These are phyloP conservation scores for Paracamarosporium sp. DNA, from an alignment of 2,329 filamentous ascomycete species.

Conservation along the genomic window DNA sequence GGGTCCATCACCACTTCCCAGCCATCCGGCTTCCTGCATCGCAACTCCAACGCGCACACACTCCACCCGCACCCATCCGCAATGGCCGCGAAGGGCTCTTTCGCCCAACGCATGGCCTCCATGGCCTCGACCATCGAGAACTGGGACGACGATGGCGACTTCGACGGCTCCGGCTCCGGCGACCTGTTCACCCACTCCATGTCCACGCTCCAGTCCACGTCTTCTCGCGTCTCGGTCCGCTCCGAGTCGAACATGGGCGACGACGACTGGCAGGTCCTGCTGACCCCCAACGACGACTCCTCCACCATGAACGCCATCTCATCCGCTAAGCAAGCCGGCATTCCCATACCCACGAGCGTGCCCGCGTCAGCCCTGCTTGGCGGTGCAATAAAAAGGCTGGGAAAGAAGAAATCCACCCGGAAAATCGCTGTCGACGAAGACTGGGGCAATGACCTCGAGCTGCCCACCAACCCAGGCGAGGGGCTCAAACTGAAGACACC, in stretches of 20 bases:
- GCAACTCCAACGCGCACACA: constrained; percentile 17
- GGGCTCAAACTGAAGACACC: constrained; percentile 52
- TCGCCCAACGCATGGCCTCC: constrained; percentile 47
- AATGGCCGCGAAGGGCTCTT: constrained; percentile 44
- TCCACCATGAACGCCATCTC: constrained; percentile 86
- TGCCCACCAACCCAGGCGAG: constrained; percentile 43
- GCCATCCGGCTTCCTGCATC: constrained; percentile 21
- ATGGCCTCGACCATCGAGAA: constrained; percentile 74
- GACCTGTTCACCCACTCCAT: constrained; percentile 76
- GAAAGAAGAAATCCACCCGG: constrained; percentile 58
- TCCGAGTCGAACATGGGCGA: constrained; percentile 80
- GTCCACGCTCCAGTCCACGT: constrained; percentile 75
- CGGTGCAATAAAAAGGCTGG: constrained; percentile 90
- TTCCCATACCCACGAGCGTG: constrained; percentile 86
- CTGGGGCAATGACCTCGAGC: constrained; percentile 59
- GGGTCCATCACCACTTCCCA: constrained; percentile 15
- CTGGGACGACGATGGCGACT: constrained; percentile 63
- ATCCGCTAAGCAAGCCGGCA: constrained; percentile 85
- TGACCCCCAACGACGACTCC: constrained; percentile 84
- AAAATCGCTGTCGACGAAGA: constrained; percentile 57
- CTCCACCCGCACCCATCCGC: constrained; percentile 28
- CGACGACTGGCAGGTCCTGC: constrained; percentile 86
- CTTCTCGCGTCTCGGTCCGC: constrained; percentile 81
- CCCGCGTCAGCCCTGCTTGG: constrained; percentile 88
- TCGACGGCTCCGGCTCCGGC: constrained; percentile 56